These are phyloP conservation scores for Ormosia semicastrata DNA, from an alignment of 306 rosid species.

Conservation along the genomic window DNA sequence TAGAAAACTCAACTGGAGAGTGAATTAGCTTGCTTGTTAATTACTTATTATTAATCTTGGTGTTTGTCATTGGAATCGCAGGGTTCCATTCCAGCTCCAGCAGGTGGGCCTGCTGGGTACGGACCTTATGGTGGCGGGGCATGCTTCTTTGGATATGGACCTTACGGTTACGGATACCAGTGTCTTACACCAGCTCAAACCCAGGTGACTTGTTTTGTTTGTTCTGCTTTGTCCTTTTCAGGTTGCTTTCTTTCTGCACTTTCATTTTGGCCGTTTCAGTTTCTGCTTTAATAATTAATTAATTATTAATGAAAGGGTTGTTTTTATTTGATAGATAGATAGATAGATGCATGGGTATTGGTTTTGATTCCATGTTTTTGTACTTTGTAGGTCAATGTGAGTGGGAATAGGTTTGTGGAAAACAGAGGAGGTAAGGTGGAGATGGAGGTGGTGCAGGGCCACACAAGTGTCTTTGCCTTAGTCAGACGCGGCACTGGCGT, in stretches of 20 bases:
- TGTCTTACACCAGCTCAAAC: background rate
- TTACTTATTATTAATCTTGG: background rate
- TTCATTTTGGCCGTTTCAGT: background rate
- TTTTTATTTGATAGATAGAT: too few species aligned
- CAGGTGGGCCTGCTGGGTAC: background rate
- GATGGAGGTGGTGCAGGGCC: background rate
- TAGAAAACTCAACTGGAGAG: too few species aligned
- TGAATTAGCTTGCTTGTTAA: too few species aligned
- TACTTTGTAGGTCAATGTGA: background rate
- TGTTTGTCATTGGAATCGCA: background rate
- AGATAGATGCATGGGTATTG: background rate
- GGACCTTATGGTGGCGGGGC: background rate
- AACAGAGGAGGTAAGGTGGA: background rate
- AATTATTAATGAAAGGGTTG: background rate
- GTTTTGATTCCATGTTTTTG: background rate
- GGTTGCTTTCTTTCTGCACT: background rate
- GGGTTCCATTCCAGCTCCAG: background rate
- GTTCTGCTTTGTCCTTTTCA: background rate
- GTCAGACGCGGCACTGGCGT: conserved; percentile 26
- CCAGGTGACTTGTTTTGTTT: conserved; percentile 5
- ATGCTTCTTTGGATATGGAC: background rate
- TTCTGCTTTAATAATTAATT: background rate
- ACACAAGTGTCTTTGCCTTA: background rate
- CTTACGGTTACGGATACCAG: background rate
- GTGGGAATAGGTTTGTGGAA: background rate